Percentiles rank a stretch among this genome's conserved stretches.
phyloP scores from a whole-genome alignment of 192 early-diverging fungal species.

The Rhizophlyctis rosea region DNA sequence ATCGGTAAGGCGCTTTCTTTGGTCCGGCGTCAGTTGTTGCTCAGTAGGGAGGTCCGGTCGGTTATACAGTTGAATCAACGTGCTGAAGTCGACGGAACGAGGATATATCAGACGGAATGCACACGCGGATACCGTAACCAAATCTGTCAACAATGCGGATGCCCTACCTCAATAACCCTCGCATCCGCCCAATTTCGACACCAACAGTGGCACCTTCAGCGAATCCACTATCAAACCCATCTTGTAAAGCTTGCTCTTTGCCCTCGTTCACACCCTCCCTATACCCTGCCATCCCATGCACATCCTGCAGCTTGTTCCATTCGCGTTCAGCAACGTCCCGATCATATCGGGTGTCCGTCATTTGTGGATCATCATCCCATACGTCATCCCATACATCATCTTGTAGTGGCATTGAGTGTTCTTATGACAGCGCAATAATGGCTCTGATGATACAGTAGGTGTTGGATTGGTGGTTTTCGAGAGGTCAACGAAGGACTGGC shows the following conservation, averaged over 20 bases:
- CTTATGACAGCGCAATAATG: too few species aligned
- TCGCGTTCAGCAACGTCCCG: constrained; percentile 54
- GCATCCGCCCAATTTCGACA: constrained; percentile 47
- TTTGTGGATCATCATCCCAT: constrained; percentile 45
- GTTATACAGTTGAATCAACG: constrained; percentile 5
- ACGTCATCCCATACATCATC: constrained; percentile 44
- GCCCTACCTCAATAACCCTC: constrained; percentile 50
- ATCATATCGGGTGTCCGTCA: constrained; percentile 49
- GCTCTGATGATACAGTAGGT: too few species aligned
- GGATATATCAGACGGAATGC: background rate
- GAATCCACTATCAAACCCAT: constrained; percentile 64
- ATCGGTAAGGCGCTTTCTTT: too few species aligned
- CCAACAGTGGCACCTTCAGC: constrained; percentile 52
- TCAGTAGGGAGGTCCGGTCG: too few species aligned
- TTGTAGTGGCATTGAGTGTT: too few species aligned
- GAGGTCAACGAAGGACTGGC: too few species aligned
- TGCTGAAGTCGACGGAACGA: background rate
- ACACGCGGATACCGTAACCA: background rate
- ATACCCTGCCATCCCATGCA: constrained; percentile 63
- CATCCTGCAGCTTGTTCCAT: constrained; percentile 59
- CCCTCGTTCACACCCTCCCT: constrained; percentile 64
- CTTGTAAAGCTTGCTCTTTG: constrained; percentile 53
- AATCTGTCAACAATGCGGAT: background rate
- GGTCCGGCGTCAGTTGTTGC: too few species aligned
- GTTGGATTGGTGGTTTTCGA: too few species aligned